These are phyloP conservation scores for Incumbomyces lentus DNA, from an alignment of 2,329 filamentous ascomycete species.

Conservation along the genomic window DNA sequence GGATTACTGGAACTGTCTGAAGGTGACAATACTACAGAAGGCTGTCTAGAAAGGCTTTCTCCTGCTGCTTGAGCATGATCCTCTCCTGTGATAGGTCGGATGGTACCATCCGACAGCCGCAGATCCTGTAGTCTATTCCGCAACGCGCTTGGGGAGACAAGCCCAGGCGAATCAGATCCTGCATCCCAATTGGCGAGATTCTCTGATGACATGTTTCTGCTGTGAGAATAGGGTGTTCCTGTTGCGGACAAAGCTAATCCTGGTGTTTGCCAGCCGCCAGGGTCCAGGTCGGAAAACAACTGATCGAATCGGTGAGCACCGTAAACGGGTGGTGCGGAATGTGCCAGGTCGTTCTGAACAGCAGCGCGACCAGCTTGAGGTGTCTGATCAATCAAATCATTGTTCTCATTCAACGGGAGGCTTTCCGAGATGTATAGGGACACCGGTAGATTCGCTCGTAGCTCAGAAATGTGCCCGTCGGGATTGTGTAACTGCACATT, in stretches of 20 bases:
- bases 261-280: slow-evolving; percentile 70
- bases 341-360: slow-evolving; percentile 46
- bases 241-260: slow-evolving; percentile 54
- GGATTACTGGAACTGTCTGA: slow-evolving; percentile 11
- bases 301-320: slow-evolving; percentile 82
- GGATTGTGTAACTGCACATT: slow-evolving; percentile 87
- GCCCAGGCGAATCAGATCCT: slow-evolving; percentile 36
- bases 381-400: slow-evolving; percentile 60
- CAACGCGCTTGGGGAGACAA: slow-evolving; percentile 54
- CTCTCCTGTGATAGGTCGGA: slow-evolving; percentile 1
- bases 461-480: slow-evolving; percentile 82
- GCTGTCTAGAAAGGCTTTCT: slow-evolving; percentile 9
- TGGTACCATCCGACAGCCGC: slow-evolving; percentile 25
- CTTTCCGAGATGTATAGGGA: slow-evolving; percentile 94
- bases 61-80: not conserved
- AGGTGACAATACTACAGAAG: slow-evolving; percentile 8
- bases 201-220: slow-evolving; percentile 66
- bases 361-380: slow-evolving; percentile 39
- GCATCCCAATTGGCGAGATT: slow-evolving; percentile 57
- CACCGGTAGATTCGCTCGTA: slow-evolving; percentile 74
- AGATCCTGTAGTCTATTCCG: slow-evolving; percentile 57
- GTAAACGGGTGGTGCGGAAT: slow-evolving; percentile 81
- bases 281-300: slow-evolving; percentile 78
- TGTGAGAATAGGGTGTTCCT: slow-evolving; percentile 65
- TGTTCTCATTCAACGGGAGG: slow-evolving; percentile 76